Evolutionary conservation across 106 monocot species (phyloP).

Genomic region (Chionographis japonica): DNA sequence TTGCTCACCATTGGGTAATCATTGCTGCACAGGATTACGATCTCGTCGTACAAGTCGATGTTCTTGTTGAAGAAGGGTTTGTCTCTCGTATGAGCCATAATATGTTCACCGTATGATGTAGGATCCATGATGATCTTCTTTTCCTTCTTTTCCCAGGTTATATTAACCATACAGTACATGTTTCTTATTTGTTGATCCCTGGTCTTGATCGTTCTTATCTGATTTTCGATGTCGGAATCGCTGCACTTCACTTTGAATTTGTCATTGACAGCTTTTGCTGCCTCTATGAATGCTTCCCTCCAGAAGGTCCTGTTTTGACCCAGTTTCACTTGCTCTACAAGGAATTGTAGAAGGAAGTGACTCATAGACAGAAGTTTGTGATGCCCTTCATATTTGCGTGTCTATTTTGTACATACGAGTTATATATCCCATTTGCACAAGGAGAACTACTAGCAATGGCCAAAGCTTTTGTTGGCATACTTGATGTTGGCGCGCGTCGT

Average conservation of each 20-base stretch:
- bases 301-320: slow-evolving; percentile 31
- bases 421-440: neutral
- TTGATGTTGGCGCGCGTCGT: no score
- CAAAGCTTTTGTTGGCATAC: slow-evolving; percentile 3
- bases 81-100: slow-evolving; percentile 28
- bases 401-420: neutral
- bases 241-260: slow-evolving; percentile 20
- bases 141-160: slow-evolving; percentile 13
- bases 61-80: slow-evolving; percentile 26
- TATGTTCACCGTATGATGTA: slow-evolving; percentile 9
- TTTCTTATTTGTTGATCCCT: slow-evolving; percentile 21
- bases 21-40: slow-evolving; percentile 14
- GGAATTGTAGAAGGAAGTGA: slow-evolving; percentile 20
- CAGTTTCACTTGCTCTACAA: slow-evolving; percentile 22
- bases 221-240: slow-evolving; percentile 31
- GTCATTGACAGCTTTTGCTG: slow-evolving; percentile 27
- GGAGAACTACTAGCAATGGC: slow-evolving; percentile 2
- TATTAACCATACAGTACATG: slow-evolving; percentile 7
- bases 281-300: slow-evolving; percentile 23
- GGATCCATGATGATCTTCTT: slow-evolving; percentile 27
- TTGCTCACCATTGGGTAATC: neutral
- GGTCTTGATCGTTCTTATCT: slow-evolving; percentile 28
- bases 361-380: slow-evolving; percentile 25
- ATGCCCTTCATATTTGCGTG: slow-evolving; percentile 21
- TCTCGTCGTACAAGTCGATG: slow-evolving; percentile 32